Percentiles rank a stretch among this genome's conserved stretches.
Conservation (phyloP, 768 basidiomycete genomes). For the Lactarius tabidus region DNA sequence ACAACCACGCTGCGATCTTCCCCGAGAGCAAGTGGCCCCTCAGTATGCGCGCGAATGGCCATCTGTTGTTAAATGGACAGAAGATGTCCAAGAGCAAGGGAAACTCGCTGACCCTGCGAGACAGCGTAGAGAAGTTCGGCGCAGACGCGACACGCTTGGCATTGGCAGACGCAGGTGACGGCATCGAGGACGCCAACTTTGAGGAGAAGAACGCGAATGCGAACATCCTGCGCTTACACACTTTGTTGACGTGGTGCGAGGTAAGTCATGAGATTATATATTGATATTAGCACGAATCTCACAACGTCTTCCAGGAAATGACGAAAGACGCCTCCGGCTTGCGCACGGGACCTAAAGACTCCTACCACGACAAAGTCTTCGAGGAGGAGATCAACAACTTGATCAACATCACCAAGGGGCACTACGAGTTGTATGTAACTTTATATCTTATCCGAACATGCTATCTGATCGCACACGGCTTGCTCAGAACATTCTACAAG, state of each 20-base stretch:
- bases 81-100: conserved; percentile 99
- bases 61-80: conserved; percentile 94
- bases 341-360: conserved; percentile 64
- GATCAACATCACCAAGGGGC: conserved; percentile 73
- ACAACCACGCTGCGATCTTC: conserved; percentile 95
- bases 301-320: conserved; percentile 60
- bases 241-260: conserved; percentile 88
- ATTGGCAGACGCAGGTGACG: conserved; percentile 95
- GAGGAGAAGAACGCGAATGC: conserved; percentile 98
- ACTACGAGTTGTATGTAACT: conserved; percentile 71
- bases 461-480: not conserved
- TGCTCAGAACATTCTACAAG: conserved; percentile 82
- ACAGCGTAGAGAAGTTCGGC: conserved; percentile 91
- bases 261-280: conserved; percentile 38
- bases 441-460: not conserved
- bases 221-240: conserved; percentile 89
- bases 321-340: conserved; percentile 64
- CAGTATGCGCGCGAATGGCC: conserved; percentile 93
- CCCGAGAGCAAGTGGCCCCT: conserved; percentile 83
- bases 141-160: conserved; percentile 91
- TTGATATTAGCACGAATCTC: not conserved
- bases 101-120: conserved; percentile 86
- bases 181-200: conserved; percentile 97
- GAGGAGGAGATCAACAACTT: conserved; percentile 87
- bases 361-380: conserved; percentile 85